Percentiles rank a stretch among this genome's conserved stretches.
Evolutionary conservation across 1,284 basidiomycete species (phyloP).

Genomic region (Xerocomus nothofagi): DNA sequence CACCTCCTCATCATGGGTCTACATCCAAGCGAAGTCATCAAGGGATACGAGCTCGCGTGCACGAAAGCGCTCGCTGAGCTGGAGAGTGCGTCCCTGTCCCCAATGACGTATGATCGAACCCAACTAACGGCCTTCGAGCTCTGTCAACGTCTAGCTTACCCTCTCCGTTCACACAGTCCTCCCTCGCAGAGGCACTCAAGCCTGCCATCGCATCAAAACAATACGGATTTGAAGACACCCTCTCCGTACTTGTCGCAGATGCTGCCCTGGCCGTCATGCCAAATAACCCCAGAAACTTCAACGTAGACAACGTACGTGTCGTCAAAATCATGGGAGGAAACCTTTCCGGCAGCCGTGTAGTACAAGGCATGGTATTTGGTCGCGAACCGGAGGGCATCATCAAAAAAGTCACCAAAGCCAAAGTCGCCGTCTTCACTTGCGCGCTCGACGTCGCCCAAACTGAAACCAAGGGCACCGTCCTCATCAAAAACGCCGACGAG

Average conservation of each 20-base stretch:
- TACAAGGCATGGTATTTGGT: conserved; percentile 98
- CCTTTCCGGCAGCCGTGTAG: conserved; percentile 80
- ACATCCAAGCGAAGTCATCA: conserved; percentile 92
- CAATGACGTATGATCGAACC: background rate
- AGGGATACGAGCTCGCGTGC: conserved; percentile 95
- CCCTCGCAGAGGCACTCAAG: conserved; percentile 81
- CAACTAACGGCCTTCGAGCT: conserved; percentile 40
- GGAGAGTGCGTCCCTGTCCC: conserved; percentile 67
- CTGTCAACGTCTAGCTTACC: conserved; percentile 69
- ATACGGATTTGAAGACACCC: conserved; percentile 87
- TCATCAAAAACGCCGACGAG: conserved; percentile 95
- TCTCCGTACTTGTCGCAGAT: conserved; percentile 88
- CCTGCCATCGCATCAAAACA: conserved; percentile 97
- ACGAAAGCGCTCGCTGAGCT: conserved; percentile 86
- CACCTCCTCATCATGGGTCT: conserved; percentile 93
- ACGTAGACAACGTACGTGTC: conserved; percentile 97
- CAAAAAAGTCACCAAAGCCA: conserved; percentile 80
- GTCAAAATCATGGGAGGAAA: conserved; percentile 98
- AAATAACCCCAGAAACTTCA: conserved; percentile 85
- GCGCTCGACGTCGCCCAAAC: conserved; percentile 94
- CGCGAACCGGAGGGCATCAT: conserved; percentile 90
- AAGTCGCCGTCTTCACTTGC: conserved; percentile 94
- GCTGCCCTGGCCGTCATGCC: conserved; percentile 93
- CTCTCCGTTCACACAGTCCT: conserved; percentile 74
- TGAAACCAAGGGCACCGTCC: conserved; percentile 98